Evolutionary conservation across 768 basidiomycete genomes (phyloP).

Genomic region (Sarcodon sp.): DNA sequence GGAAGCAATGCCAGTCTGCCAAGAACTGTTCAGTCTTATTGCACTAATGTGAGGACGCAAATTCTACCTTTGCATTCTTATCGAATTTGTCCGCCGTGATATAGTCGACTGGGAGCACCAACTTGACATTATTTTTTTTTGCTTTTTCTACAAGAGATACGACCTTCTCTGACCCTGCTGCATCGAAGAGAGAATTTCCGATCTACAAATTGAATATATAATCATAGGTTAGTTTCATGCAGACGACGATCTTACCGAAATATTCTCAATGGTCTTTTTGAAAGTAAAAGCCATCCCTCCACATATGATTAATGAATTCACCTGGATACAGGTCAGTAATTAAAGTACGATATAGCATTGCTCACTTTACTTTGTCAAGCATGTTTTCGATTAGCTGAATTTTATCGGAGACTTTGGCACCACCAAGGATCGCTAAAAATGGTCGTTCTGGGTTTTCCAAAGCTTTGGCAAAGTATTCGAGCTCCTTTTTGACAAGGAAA

Average conservation of each 20-base stretch:
- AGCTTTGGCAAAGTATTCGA: slow-evolving; percentile 97
- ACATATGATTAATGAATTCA: slow-evolving; percentile 90
- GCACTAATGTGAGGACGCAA: background rate
- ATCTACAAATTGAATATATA: slow-evolving; percentile 38
- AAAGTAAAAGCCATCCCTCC: slow-evolving; percentile 99
- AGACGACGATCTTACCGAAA: slow-evolving; percentile 35
- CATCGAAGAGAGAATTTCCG: slow-evolving; percentile 89
- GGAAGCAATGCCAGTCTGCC: slow-evolving; percentile 62
- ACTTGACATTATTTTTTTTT: slow-evolving; percentile 79
- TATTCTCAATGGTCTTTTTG: slow-evolving; percentile 82
- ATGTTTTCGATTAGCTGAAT: slow-evolving; percentile 98
- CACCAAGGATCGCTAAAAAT: slow-evolving; percentile 96
- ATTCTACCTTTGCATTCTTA: slow-evolving; percentile 70
- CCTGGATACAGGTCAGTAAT: slow-evolving; percentile 28
- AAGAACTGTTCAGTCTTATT: slow-evolving; percentile 1
- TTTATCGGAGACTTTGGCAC: slow-evolving; percentile 98
- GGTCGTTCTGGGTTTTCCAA: slow-evolving; percentile 89
- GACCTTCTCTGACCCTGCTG: slow-evolving; percentile 81
- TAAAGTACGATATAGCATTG: background rate
- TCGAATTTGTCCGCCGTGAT: slow-evolving; percentile 92
- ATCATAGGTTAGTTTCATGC: background rate
- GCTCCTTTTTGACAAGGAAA: slow-evolving; percentile 96
- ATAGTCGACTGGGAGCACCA: slow-evolving; percentile 94
- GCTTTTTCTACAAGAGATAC: slow-evolving; percentile 79
- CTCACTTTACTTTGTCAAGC: slow-evolving; percentile 73